Percentiles rank a stretch among this genome's conserved stretches.
Evolutionary conservation across 2,329 filamentous ascomycete genomes (phyloP).

Genomic region (Amauroascus verrucosus): DNA sequence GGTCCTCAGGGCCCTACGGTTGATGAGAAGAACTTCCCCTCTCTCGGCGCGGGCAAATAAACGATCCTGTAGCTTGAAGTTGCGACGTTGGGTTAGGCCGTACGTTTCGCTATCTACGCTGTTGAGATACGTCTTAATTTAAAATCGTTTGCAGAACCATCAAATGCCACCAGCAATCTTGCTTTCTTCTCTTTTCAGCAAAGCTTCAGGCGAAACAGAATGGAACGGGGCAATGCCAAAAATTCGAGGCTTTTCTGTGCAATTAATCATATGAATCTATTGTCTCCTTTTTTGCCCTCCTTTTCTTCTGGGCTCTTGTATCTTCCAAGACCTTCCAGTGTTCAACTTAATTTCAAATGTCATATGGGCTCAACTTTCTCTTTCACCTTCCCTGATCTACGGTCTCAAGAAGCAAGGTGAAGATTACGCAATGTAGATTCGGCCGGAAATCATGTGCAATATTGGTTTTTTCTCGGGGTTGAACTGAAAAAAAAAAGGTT

Average conservation of each 20-base stretch:
- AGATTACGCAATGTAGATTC: not conserved
- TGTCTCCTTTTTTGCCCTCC: not conserved
- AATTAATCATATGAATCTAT: conserved; percentile 2
- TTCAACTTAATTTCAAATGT: not conserved
- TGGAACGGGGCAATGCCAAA: conserved; percentile 6
- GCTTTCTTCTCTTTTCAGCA: not conserved
- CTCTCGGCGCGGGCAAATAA: conserved; percentile 33
- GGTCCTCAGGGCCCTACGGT: conserved; percentile 27
- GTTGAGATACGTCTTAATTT: not conserved
- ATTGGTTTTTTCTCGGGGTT: not conserved
- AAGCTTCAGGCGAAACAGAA: conserved; percentile 4
- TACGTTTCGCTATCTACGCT: conserved; percentile 3
- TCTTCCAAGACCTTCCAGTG: not conserved
- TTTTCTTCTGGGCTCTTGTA: not conserved
- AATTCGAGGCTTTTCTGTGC: not conserved
- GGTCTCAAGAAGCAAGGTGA: not conserved
- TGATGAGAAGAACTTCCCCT: conserved; percentile 40
- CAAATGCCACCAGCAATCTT: not conserved
- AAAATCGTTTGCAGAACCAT: not conserved
- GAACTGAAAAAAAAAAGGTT: not conserved
- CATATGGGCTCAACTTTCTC: not conserved
- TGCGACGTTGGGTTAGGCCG: conserved; percentile 7
- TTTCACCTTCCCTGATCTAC: not conserved
- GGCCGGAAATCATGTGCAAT: not conserved
- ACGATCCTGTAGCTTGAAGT: not conserved